These are phyloP conservation scores for Colletotrichum filicis DNA, from an alignment of 2,329 filamentous ascomycete species.

Conservation along the genomic window DNA sequence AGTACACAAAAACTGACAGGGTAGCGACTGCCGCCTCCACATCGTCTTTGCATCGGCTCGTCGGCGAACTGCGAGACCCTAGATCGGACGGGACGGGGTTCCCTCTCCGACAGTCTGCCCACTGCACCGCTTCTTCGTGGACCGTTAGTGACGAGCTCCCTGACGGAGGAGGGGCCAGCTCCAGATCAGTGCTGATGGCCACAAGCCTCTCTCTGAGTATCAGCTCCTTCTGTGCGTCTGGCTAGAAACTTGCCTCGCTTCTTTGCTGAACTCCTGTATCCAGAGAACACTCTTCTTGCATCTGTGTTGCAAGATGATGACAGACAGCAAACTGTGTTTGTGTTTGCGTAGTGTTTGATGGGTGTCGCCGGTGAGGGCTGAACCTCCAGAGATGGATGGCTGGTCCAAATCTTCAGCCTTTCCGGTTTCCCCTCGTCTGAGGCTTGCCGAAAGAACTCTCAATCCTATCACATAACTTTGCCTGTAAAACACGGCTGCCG, in stretches of 20 bases:
- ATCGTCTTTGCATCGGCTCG: conserved; percentile 25
- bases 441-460: not conserved
- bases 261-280: not conserved
- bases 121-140: not conserved
- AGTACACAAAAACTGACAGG: not conserved
- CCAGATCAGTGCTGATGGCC: not conserved
- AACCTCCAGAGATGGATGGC: not conserved
- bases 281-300: not conserved
- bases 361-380: not conserved
- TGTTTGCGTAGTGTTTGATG: not conserved
- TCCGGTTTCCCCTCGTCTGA: not conserved
- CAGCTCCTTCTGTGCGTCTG: conserved; percentile 3
- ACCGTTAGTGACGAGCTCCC: not conserved
- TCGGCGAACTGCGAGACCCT: conserved; percentile 33
- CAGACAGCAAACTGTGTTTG: not conserved
- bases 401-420: not conserved
- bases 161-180: not conserved
- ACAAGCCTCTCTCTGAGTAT: not conserved
- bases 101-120: not conserved
- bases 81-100: conserved; percentile 22
- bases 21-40: conserved; percentile 20
- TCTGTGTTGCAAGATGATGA: not conserved
- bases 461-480: conserved; percentile 3
- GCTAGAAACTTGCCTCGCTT: not conserved
- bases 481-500: conserved; percentile 34